A percentile compares a stretch with the other conserved stretches of the same genome.
These are phyloP conservation scores for Aureobasidium mangrovei DNA, from an alignment of 2,329 filamentous ascomycete species.

Conservation along the genomic window DNA sequence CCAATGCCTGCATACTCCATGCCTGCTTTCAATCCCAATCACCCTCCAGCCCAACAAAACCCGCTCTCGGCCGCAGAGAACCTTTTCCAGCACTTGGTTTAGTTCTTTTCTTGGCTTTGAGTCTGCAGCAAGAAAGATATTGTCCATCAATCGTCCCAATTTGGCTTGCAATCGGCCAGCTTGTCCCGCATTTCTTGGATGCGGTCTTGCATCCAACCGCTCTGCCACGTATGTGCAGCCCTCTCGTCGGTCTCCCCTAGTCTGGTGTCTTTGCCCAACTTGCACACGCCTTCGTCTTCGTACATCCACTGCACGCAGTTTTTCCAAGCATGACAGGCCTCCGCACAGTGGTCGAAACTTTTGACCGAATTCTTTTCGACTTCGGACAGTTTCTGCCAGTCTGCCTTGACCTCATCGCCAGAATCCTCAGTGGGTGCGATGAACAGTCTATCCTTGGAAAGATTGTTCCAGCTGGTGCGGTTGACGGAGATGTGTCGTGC, in stretches of 20 bases:
- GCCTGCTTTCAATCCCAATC: no score
- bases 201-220: slow-evolving; percentile 26
- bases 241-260: slow-evolving; percentile 27
- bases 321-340: slow-evolving; percentile 22
- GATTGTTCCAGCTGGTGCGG: slow-evolving; percentile 27
- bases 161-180: slow-evolving; percentile 20
- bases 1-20: no score
- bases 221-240: slow-evolving; percentile 23
- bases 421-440: slow-evolving; percentile 16
- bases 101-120: not conserved
- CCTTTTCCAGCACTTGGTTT: slow-evolving; percentile 13
- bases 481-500: slow-evolving; percentile 24
- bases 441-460: slow-evolving; percentile 24
- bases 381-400: slow-evolving; percentile 19
- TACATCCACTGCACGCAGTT: slow-evolving; percentile 30
- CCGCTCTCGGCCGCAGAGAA: no score
- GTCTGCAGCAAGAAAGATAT: not conserved
- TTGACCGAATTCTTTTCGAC: slow-evolving; percentile 22
- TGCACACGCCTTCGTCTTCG: slow-evolving; percentile 24
- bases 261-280: slow-evolving; percentile 25
- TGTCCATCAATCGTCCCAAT: slow-evolving; percentile 18
- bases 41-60: no score
- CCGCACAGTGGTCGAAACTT: slow-evolving; percentile 23
- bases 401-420: slow-evolving; percentile 15
- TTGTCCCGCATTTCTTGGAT: slow-evolving; percentile 20